Evolutionary conservation across 1,139 yeast genomes (phyloP).

Genomic region (Komagataea norvegica): DNA sequence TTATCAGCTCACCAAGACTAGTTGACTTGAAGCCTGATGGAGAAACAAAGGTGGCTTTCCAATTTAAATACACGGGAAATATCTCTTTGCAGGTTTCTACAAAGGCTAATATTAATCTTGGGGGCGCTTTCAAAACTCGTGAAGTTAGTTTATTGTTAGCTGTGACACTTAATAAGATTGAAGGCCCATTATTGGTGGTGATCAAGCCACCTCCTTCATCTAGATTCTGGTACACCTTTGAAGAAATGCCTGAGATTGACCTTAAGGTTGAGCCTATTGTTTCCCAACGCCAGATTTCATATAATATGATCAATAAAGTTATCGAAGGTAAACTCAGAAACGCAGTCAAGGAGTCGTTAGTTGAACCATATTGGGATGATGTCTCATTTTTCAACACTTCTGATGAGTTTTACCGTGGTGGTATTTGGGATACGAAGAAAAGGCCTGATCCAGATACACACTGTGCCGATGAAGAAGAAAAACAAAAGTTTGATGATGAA

Average conservation of each 20-base stretch:
- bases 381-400: slow-evolving; percentile 62
- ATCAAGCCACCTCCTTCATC: slow-evolving; percentile 89
- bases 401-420: slow-evolving; percentile 77
- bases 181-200: slow-evolving; percentile 67
- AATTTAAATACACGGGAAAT: slow-evolving; percentile 67
- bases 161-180: slow-evolving; percentile 61
- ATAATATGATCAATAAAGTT: slow-evolving; percentile 70
- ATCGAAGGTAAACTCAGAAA: slow-evolving; percentile 78
- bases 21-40: slow-evolving; percentile 80
- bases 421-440: slow-evolving; percentile 69
- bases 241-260: slow-evolving; percentile 68
- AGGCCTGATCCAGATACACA: slow-evolving; percentile 23
- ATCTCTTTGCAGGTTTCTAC: slow-evolving; percentile 75
- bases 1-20: slow-evolving; percentile 67
- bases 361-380: slow-evolving; percentile 87
- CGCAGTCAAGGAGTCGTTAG: slow-evolving; percentile 73
- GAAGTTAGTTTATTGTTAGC: slow-evolving; percentile 74
- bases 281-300: slow-evolving; percentile 75
- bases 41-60: slow-evolving; percentile 54
- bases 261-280: slow-evolving; percentile 83
- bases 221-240: slow-evolving; percentile 87
- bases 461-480: slow-evolving; percentile 14
- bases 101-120: slow-evolving; percentile 66
- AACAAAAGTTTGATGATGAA: slow-evolving; percentile 6
- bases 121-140: slow-evolving; percentile 68